Evolutionary conservation across 2,329 filamentous ascomycete genomes (phyloP), one percentile per base, ranked within the genome.

Genomic region (Akanthomyces lecanii): DNA sequence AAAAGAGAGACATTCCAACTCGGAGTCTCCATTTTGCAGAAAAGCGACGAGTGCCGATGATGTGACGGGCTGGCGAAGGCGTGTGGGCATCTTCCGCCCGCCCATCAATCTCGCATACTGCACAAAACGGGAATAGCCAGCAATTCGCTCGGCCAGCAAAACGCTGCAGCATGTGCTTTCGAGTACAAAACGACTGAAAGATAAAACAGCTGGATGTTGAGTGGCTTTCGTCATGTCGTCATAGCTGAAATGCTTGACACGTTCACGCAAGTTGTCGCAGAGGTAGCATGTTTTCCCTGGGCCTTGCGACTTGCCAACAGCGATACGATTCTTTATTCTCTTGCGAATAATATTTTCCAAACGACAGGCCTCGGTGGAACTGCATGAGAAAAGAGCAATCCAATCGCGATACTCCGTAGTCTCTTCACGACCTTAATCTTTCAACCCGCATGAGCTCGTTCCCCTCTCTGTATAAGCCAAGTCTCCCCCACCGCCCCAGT

Each of bases 381-480:
- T 36, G 33, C 33, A 36, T 11, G 33, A 11, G 33, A 36, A 36
- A 36, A 36, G 30, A 8, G 65, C 71, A 38, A 2, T 40, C 38
- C 8, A 5, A 40, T 11, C 16, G 16, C 16, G 10, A 11, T 6
- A 36, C 8, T 3, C 38, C 14, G 5, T 16, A 40, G 33, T 10
- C 33, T 3, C 5, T 16, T 40, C 38, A 40, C 10, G 4, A 50
- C 12, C 2, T 50, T 50, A 28, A 18, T 4, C 12, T 30, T 30
- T 50, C 2, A 28, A 50, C 23, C 25, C 25, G 47, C 25, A 50
- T 50, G 47, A 50, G 23, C 11, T 30, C 25, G 47, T 30, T 50
- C 47, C 47, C 12, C 12, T 50, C 14, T 16, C 23, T 18, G 11
- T 14, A 28, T 7, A 4, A 25, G 42, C n/a, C 7, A 45, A 10